Evolutionary conservation across 495 filamentous ascomycete genomes (phyloP), one percentile per base, ranked within the genome.

Genomic region (Xylaria flabelliformis): DNA sequence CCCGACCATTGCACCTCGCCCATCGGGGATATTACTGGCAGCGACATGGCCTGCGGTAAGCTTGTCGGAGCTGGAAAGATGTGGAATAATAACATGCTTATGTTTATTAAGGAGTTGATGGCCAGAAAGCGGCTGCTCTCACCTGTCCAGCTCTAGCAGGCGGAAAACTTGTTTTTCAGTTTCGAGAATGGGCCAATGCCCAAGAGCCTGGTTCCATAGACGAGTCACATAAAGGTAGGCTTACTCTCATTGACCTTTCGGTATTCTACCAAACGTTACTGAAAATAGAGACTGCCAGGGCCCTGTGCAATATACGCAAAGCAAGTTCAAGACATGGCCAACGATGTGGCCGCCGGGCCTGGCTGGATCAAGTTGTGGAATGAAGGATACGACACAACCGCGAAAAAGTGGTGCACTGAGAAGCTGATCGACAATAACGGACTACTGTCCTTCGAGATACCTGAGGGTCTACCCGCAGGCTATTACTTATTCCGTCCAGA

Each of bases 301-400:
- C 90, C 92, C 55, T 91, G 90, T 72, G 86, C 91, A 13, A 86
- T 94, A 32, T 94, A 94, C 79, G 85, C 93, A 80, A 94, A 94
- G 81, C 76, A 85, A 41, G 85, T 91, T 5, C 77, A 78, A 61
- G 78, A 87, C 65, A 78, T 82, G 50, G 76, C 83, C 3, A 79
- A 78, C 21, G 82, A 81, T 15, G 50, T 73, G 8, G 86, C 85
- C 39, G 77, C 83, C 36, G 92, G 92, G 5, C 79, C 80, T 69
- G 92, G 93, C 26, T 95, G 93, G 93, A 92, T 95, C 84, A 94
- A 94, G 84, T 89, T 95, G 78, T 92, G 82, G 81, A 83, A 91
- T 56, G 85, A 89, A 42, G 91, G 90, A 61, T 92, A 91, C 76
- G 86, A 90, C 75, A 71, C 59, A 19, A 48, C 64, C 3, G 76